Conservation (phyloP, 805 yeast species). For the Candida qinlingensis region DNA sequence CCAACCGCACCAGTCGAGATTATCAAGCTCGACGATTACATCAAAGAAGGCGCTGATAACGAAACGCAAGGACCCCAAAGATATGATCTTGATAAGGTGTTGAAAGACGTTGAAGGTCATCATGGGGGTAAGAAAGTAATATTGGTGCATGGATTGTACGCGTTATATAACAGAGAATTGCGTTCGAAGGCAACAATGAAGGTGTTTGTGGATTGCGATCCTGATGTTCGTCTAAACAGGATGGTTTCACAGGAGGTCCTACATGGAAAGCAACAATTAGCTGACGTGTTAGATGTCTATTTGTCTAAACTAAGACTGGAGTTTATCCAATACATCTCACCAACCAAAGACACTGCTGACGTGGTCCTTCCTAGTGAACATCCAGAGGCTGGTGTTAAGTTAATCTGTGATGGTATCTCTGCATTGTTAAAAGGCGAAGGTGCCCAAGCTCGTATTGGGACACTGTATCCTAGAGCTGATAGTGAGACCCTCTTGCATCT, state of each 20-base stretch:
- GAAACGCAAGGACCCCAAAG: constrained; percentile 9
- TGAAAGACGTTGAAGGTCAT: constrained; percentile 9
- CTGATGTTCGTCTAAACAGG: constrained; percentile 78
- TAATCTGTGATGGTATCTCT: constrained; percentile 60
- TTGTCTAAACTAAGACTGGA: constrained; percentile 56
- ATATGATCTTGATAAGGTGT: constrained; percentile 28
- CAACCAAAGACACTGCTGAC: constrained; percentile 72
- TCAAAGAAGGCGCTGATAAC: constrained; percentile 12
- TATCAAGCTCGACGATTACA: constrained; percentile 42
- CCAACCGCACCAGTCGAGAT: constrained; percentile 11
- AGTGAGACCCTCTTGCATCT: neutral
- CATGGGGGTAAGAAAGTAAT: constrained; percentile 28
- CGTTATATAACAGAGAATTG: constrained; percentile 58
- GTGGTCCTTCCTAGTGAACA: constrained; percentile 70
- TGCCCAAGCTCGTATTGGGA: neutral
- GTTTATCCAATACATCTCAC: constrained; percentile 57
- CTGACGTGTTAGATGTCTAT: constrained; percentile 37
- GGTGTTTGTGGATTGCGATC: constrained; percentile 77
- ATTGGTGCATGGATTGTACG: constrained; percentile 74
- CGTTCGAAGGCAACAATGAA: constrained; percentile 54
- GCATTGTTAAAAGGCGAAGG: constrained; percentile 6
- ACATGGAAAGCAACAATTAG: constrained; percentile 19
- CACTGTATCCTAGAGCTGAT: constrained; percentile 5
- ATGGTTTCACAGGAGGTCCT: constrained; percentile 46
- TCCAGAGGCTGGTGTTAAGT: constrained; percentile 47